These are phyloP conservation scores for Decorospora gaudefroyi DNA, from an alignment of 2,329 filamentous ascomycete species.

Conservation along the genomic window DNA sequence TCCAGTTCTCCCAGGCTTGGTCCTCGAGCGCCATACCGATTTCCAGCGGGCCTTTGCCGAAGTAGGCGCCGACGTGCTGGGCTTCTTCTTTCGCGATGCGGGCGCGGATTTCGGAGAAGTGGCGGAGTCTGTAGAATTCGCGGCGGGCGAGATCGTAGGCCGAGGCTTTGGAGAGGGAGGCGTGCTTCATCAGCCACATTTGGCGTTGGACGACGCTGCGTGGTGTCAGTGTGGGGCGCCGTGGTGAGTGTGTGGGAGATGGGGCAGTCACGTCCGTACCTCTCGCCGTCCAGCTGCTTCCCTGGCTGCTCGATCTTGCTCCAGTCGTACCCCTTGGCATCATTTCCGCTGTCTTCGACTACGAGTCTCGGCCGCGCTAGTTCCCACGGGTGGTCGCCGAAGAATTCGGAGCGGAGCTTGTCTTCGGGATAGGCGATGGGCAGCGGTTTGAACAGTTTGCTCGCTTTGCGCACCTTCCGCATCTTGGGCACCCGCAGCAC, in stretches of 20 bases:
- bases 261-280: constrained; percentile 55
- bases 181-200: constrained; percentile 71
- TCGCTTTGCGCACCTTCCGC: constrained; percentile 60
- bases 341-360: constrained; percentile 82
- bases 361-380: constrained; percentile 84
- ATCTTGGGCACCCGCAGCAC: constrained; percentile 54
- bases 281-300: constrained; percentile 80
- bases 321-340: constrained; percentile 79
- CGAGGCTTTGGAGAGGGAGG: constrained; percentile 62
- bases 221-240: background rate
- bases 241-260: background rate
- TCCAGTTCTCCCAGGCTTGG: constrained; percentile 80
- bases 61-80: constrained; percentile 80
- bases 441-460: constrained; percentile 79
- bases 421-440: constrained; percentile 83
- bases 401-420: constrained; percentile 77
- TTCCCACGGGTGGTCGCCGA: constrained; percentile 95
- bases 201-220: constrained; percentile 89
- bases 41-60: constrained; percentile 75
- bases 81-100: constrained; percentile 89
- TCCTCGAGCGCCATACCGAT: constrained; percentile 84
- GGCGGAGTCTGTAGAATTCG: constrained; percentile 86
- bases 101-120: constrained; percentile 79
- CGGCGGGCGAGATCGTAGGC: constrained; percentile 87
- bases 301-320: constrained; percentile 74